These are phyloP conservation scores for Fusarium continuum DNA, from an alignment of 2,329 filamentous ascomycete species.

Conservation along the genomic window DNA sequence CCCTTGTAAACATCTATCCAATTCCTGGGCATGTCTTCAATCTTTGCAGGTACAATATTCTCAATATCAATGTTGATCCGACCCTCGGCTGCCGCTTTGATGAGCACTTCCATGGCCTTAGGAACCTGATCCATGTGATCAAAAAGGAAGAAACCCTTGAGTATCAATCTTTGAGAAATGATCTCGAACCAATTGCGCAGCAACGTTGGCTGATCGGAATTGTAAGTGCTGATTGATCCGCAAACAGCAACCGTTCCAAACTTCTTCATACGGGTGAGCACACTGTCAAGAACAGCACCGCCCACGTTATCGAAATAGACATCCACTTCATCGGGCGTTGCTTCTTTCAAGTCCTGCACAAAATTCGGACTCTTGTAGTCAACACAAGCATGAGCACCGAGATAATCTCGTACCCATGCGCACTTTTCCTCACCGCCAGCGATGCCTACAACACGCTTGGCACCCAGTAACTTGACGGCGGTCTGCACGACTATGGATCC, in stretches of 20 bases:
- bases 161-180: background rate
- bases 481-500: constrained; percentile 14
- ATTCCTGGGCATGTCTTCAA: constrained; percentile 22
- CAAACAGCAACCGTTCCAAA: background rate
- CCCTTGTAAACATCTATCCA: constrained; percentile 21
- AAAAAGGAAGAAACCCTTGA: constrained; percentile 2
- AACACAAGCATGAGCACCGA: constrained; percentile 21
- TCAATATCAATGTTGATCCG: constrained; percentile 12
- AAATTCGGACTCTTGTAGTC: constrained; percentile 25
- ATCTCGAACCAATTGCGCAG: constrained; percentile 13
- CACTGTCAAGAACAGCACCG: background rate
- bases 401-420: constrained; percentile 23
- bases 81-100: background rate
- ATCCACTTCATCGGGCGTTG: constrained; percentile 2
- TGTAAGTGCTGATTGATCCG: background rate
- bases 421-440: constrained; percentile 34
- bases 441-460: constrained; percentile 31
- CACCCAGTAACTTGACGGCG: constrained; percentile 26
- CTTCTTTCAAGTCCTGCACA: background rate
- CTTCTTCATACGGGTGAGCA: constrained; percentile 7
- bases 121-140: constrained; percentile 11
- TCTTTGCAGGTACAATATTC: background rate
- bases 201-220: background rate
- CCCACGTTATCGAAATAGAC: constrained; percentile 18
- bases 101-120: background rate